Evolutionary conservation across 2,329 filamentous ascomycete genomes (phyloP), one percentile per base, ranked within the genome.

Genomic region (Hortaea sp.): DNA sequence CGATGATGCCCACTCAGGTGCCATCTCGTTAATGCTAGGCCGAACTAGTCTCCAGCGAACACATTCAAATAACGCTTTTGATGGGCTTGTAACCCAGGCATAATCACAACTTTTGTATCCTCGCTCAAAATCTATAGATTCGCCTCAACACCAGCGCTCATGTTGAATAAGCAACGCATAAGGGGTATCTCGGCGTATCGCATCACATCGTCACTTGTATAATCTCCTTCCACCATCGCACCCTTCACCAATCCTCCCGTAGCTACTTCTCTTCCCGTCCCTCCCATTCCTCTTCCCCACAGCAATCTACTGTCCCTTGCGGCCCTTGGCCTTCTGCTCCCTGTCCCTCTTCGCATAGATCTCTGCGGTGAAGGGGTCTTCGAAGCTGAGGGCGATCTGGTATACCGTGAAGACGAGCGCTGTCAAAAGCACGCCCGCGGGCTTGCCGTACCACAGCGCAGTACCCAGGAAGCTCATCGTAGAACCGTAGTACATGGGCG

Each of bases 401-500:
- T 97, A 97, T 47, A 88, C 79, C 28, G 83, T 60, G 56, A 84
- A 77, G 10, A 95, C 89, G 70, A 85, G 75, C 11, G 66, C 72
- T 0, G 87, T 88, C 57, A 95, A 66, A 43, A 90, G 60, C 34
- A 97, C 56, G 1, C 92, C 92, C 1, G 90, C 92, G 0, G 88
- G 88, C 70, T 88, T 92, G 46, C 86, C 88, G 60, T 82, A 88
- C 64, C 87, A 79, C 48, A 98, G 69, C 5, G 90, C 87, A 2
- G 84, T 85, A 27, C 87, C 92, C 47, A 97, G 69, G 69, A 98
- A 98, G 69, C 84, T 90, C 76, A 94, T 76, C 27, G 90, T 92
- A 51, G 83, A 88, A 48, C 92, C 92, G 71, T 88, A 85, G 74
- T 98, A 98, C 92, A 98, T 98, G 52, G 92, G 92, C 44, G 88